Base-by-base conservation (phyloP, 176 grass and related monocot species). In the Phoenix dactylifera region DNA sequence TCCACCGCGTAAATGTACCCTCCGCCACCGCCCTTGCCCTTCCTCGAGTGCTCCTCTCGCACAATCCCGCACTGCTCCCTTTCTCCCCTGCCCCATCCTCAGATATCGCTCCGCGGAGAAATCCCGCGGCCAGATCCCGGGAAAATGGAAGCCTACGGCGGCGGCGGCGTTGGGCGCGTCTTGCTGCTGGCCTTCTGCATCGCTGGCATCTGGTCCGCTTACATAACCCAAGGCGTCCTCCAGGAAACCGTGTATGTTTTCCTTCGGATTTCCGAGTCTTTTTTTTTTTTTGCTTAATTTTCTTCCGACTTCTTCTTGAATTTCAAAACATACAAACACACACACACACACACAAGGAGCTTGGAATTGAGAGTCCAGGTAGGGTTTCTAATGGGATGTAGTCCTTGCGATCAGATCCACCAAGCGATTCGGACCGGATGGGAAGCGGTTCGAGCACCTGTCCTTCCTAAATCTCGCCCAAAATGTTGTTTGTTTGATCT, bases 401-500 rank as follows among this genome's bases (percentile, higher is more conserved):
- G 52, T 4, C 23, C 20, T 69, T 73, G 39, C 58, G 7, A 60
- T 52, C 77, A 98, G 94, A 70, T 98, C 94, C 32, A 93, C 94
- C 66, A 98, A 98, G 88, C 75, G 79, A 63, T 98, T 98, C 57
- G 84, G 85, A 19, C 84, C 88, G 18, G 93, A 92, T 49, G 79
- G 55, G 18, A 81, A 70, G 60, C 81, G 88, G 29, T 98, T 93
- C 67, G 81, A 92, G 48, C 94, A 98, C 79, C 88, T 98, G 51
- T 72, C 88, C 48, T 98, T 98, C 74, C 61, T 98, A 63, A 98
- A 98, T 78, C 85, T 93, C 50, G 82, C 94, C 22, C 94, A 98
- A 76, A 98, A 89, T 58, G 79, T 93, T 0, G 64, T 86, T 25
- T 93, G 88, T 79, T 81, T 93, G 79, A 39, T 86, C 24, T 98